Conservation (phyloP, 2,329 filamentous ascomycete species). For the Nothomitra cinnamomea region DNA sequence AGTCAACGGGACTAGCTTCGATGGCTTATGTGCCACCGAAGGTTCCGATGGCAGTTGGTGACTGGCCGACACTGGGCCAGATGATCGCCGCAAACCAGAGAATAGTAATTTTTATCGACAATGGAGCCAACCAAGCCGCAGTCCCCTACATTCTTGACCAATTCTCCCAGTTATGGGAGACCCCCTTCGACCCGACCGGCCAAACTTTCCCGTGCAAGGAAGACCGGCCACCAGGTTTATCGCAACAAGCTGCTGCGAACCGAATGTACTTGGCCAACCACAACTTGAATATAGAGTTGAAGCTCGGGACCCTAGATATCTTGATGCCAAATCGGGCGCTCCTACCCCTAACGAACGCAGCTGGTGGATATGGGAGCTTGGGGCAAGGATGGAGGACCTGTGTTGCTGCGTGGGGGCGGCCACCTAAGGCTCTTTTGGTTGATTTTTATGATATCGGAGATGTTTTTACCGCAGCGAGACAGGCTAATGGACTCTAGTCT, state of each 20-base stretch:
- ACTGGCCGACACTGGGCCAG: constrained; percentile 55
- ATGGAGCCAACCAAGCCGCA: constrained; percentile 17
- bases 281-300: constrained; percentile 69
- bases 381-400: constrained; percentile 49
- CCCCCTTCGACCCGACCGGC: constrained; percentile 31
- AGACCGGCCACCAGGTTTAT: constrained; percentile 56
- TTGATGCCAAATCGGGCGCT: constrained; percentile 55
- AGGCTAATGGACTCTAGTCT: constrained; percentile 38
- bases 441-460: constrained; percentile 68
- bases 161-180: constrained; percentile 57
- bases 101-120: constrained; percentile 52
- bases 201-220: constrained; percentile 54
- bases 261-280: constrained; percentile 76
- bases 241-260: constrained; percentile 32
- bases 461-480: constrained; percentile 58
- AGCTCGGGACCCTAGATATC: constrained; percentile 43
- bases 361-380: constrained; percentile 46
- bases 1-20: constrained; percentile 39
- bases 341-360: constrained; percentile 56
- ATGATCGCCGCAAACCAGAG: constrained; percentile 47
- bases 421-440: constrained; percentile 65
- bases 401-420: constrained; percentile 39
- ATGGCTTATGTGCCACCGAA: constrained; percentile 42
- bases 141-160: constrained; percentile 45
- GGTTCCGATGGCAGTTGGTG: constrained; percentile 23